A percentile compares a stretch with the other conserved stretches of the same genome.
Evolutionary conservation across 495 filamentous ascomycete genomes (phyloP).

Genomic region (Xylaria curta): DNA sequence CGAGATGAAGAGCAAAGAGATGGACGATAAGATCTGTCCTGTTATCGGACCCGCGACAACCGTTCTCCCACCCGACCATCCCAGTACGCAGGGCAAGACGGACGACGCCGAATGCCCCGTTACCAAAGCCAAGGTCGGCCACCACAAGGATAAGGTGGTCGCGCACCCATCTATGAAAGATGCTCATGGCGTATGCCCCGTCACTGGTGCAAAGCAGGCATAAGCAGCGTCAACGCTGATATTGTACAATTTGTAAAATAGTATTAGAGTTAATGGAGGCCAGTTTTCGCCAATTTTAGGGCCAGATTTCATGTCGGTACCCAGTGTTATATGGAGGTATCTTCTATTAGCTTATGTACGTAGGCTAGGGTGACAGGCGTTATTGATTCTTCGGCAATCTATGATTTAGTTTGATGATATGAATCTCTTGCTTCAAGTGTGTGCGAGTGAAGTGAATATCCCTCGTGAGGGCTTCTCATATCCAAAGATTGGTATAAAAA

Average conservation of each 20-base stretch:
- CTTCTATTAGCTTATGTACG: background rate
- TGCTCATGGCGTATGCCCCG: slow-evolving; percentile 48
- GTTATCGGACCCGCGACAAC: slow-evolving; percentile 55
- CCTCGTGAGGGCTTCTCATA: background rate
- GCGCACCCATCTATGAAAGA: slow-evolving; percentile 47
- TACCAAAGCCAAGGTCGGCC: slow-evolving; percentile 54
- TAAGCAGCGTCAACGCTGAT: background rate
- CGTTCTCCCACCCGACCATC: slow-evolving; percentile 54
- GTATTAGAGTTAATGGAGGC: background rate
- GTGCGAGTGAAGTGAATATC: background rate
- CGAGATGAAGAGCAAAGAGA: slow-evolving; percentile 50
- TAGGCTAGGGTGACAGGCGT: background rate
- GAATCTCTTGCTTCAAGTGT: background rate
- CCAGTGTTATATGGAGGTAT: background rate
- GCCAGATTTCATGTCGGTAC: background rate
- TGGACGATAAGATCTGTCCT: slow-evolving; percentile 56
- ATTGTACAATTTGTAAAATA: slow-evolving; percentile 13
- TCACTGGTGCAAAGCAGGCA: slow-evolving; percentile 42
- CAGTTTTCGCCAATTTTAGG: background rate
- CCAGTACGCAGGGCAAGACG: slow-evolving; percentile 45
- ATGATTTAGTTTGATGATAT: background rate
- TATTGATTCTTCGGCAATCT: background rate
- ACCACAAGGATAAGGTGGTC: slow-evolving; percentile 53
- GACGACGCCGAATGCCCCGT: slow-evolving; percentile 57
- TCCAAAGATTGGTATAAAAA: background rate